phyloP scores from a whole-genome alignment of 2,329 filamentous ascomycete species.

The Aureobasidium vineae region DNA sequence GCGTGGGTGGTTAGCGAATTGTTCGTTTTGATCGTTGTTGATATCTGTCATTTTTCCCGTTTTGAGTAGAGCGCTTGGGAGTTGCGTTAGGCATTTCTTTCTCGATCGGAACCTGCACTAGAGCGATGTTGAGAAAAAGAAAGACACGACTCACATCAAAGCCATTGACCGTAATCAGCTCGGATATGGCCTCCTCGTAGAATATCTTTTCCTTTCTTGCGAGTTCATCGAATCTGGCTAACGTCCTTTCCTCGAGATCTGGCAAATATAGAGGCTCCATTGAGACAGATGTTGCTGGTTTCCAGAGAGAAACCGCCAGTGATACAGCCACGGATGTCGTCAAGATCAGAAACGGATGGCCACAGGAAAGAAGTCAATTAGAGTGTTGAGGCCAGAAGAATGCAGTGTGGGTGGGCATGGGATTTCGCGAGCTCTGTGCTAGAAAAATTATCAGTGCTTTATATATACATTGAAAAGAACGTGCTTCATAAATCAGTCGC shows the following conservation, averaged over 20 bases:
- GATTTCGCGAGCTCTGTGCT: too few relatives aligned
- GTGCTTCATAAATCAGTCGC: constrained; percentile 4
- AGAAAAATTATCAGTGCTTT: too few relatives aligned
- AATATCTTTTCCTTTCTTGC: constrained; percentile 24
- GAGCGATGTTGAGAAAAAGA: neutral
- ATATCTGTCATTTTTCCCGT: neutral
- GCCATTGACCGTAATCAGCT: constrained; percentile 24
- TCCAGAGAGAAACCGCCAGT: neutral
- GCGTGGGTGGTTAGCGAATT: neutral
- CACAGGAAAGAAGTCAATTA: too few relatives aligned
- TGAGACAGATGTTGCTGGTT: neutral
- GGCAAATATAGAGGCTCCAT: constrained; percentile 6
- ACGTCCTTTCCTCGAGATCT: constrained; percentile 17
- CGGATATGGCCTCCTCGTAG: constrained; percentile 12
- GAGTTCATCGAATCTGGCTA: constrained; percentile 25
- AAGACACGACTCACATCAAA: neutral
- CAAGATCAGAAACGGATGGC: neutral
- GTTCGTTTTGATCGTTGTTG: neutral
- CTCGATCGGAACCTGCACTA: neutral
- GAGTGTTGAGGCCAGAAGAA: too few relatives aligned
- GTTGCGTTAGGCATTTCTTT: neutral
- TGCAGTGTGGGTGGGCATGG: too few relatives aligned
- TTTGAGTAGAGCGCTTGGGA: neutral
- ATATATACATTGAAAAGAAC: neutral
- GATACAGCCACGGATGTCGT: neutral